These are phyloP conservation scores for Exidia glandulosa DNA, from an alignment of 768 basidiomycete species.

Conservation along the genomic window DNA sequence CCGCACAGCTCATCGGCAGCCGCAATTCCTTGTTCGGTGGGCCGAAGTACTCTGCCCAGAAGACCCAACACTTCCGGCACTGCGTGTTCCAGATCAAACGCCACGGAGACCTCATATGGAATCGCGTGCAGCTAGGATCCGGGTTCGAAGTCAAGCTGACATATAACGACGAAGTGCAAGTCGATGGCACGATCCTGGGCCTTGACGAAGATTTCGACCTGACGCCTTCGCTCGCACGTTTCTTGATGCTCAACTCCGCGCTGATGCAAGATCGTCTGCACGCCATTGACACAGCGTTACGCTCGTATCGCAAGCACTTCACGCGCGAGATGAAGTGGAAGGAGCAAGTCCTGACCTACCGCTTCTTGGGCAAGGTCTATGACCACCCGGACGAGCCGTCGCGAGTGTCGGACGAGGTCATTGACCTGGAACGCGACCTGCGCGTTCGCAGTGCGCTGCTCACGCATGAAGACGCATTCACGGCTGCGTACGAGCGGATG, in stretches of 20 bases:
- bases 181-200: constrained; percentile 45
- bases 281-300: constrained; percentile 35
- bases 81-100: constrained; percentile 42
- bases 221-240: constrained; percentile 49
- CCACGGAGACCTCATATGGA: constrained; percentile 40
- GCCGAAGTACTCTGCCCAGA: constrained; percentile 40
- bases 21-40: constrained; percentile 33
- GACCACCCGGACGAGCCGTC: constrained; percentile 38
- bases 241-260: constrained; percentile 45
- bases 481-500: constrained; percentile 42
- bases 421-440: constrained; percentile 40
- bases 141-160: constrained; percentile 53
- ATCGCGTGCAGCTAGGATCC: constrained; percentile 47
- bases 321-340: constrained; percentile 42
- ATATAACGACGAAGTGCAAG: constrained; percentile 40
- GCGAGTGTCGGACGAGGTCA: constrained; percentile 32
- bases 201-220: constrained; percentile 56
- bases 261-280: constrained; percentile 34
- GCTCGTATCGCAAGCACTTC: constrained; percentile 40
- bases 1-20: constrained; percentile 36
- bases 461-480: constrained; percentile 34
- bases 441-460: constrained; percentile 44
- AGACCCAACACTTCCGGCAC: constrained; percentile 32
- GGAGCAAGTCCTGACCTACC: constrained; percentile 42
- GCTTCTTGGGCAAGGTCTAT: constrained; percentile 51